phyloP scores from a whole-genome alignment of 179 eudicot species.

The Actinidia chinensis region DNA sequence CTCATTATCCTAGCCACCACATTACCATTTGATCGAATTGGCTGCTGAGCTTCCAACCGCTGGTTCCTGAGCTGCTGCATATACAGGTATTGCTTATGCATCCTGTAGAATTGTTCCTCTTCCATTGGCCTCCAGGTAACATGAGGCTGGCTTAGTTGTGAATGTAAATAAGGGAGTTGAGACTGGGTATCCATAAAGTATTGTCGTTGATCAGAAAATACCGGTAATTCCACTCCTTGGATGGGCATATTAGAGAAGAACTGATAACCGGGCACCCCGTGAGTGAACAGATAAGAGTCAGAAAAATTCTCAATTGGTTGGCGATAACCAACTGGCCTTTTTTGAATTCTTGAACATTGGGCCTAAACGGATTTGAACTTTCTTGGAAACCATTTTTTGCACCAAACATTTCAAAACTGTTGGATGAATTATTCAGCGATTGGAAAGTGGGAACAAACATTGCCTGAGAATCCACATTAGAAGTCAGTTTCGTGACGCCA shows the following conservation, averaged over 20 bases:
- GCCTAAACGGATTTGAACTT: constrained; percentile 5
- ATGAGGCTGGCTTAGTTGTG: constrained; percentile 25
- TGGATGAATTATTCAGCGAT: constrained; percentile 9
- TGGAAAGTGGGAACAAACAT: neutral
- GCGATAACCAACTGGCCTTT: constrained; percentile 16
- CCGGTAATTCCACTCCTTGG: constrained; percentile 22
- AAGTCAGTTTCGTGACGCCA: constrained; percentile 13
- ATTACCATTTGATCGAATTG: constrained; percentile 19
- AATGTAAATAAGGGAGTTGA: constrained; percentile 17
- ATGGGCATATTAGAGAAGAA: constrained; percentile 21
- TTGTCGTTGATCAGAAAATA: constrained; percentile 15
- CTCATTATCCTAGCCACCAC: constrained; percentile 17
- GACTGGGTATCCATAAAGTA: constrained; percentile 19
- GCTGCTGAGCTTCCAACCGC: constrained; percentile 26
- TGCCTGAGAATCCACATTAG: constrained; percentile 13
- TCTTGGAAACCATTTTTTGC: constrained; percentile 12
- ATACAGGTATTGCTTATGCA: constrained; percentile 30
- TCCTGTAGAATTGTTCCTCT: constrained; percentile 23
- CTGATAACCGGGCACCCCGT: constrained; percentile 27
- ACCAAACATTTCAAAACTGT: constrained; percentile 14
- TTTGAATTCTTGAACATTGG: constrained; percentile 21
- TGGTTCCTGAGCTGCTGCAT: constrained; percentile 29
- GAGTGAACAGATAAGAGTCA: constrained; percentile 10
- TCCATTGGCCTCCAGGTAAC: constrained; percentile 29
- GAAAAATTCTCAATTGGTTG: constrained; percentile 23